Evolutionary conservation across 306 rosid genomes (phyloP).

Genomic region (Trifolium repens): DNA sequence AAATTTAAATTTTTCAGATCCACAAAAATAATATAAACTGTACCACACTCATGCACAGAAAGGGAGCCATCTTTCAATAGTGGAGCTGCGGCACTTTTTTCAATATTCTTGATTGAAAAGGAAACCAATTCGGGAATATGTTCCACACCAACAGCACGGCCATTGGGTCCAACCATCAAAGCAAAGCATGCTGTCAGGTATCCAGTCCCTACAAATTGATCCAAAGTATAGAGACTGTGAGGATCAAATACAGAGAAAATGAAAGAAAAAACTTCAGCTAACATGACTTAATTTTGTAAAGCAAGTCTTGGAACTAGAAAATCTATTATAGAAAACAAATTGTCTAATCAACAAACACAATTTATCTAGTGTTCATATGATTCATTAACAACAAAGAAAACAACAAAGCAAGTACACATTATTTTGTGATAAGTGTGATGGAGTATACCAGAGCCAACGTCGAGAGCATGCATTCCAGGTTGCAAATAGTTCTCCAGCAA

Average conservation of each 20-base stretch:
- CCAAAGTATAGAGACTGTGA: constrained; percentile 14
- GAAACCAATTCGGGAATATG: constrained; percentile 92
- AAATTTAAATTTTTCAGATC: constrained; percentile 4
- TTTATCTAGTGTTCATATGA: background rate
- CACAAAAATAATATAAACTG: constrained; percentile 31
- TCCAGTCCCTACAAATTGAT: constrained; percentile 73
- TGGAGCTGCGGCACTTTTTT: constrained; percentile 77
- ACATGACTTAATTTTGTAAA: constrained; percentile 4
- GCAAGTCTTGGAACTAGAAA: background rate
- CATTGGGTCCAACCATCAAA: constrained; percentile 88
- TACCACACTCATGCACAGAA: constrained; percentile 77
- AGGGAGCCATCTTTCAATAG: constrained; percentile 81
- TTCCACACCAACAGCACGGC: constrained; percentile 81
- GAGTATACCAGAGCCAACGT: constrained; percentile 83
- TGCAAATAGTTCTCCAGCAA: constrained; percentile 80
- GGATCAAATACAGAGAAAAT: constrained; percentile 11
- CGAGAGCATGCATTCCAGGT: constrained; percentile 91
- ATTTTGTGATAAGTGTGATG: background rate
- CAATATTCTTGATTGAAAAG: constrained; percentile 71
- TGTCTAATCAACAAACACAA: constrained; percentile 13
- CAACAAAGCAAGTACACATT: background rate
- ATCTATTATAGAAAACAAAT: background rate
- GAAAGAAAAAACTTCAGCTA: background rate
- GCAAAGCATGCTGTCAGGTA: constrained; percentile 95
- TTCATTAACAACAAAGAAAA: constrained; percentile 10